Base-by-base conservation (phyloP, 768 basidiomycete species). In the Pleurotus giganteus region DNA sequence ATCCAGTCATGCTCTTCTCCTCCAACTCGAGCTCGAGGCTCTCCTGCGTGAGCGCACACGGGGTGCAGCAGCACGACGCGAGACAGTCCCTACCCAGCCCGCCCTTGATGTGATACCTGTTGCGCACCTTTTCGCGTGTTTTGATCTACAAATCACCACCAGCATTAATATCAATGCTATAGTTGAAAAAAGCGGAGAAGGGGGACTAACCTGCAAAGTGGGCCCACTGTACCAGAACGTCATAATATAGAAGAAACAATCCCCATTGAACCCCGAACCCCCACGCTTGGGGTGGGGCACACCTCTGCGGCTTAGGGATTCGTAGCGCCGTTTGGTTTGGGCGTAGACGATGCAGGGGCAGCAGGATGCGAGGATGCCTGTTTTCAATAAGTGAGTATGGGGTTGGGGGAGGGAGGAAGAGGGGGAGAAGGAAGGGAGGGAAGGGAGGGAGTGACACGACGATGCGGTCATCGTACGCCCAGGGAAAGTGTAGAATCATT, bases 21-120 rank as follows among this genome's bases (percentile, higher is more conserved):
- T 81, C 80, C 52, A 76, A 63, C 61, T 74, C 72, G 9, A 83
- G 57, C 57, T 83, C 80, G 27, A 71, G 69, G 24, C 67, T 67
- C 56, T 78, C 80, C 61, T 83, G 81, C 0, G 70, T 70, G 42
- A 83, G 74, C 9, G 70, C 71, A 61, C 82, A 84, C 15, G 80
- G 72, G 0, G 61, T 58, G 61, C 80, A 82, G 59, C 67, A 81
- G 21, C 65, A 71, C 0, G 74, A 63, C 4, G 70, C 54, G 37
- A 63, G 63, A 57, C 74, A 81, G 56, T 81, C 81, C 2, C 68
- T 67, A 51, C 67, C 65, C 9, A 65, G 59, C n/a, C 69, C 67
- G 15, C 81, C 82, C 21, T 69, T 69, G 62, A 83, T 79, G 47
- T 65, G 66, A 63, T 81, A 80, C 29, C 81, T 74, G 11, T 47